Conservation (phyloP, 495 filamentous ascomycete genomes). For the Filosporella fistucella region DNA sequence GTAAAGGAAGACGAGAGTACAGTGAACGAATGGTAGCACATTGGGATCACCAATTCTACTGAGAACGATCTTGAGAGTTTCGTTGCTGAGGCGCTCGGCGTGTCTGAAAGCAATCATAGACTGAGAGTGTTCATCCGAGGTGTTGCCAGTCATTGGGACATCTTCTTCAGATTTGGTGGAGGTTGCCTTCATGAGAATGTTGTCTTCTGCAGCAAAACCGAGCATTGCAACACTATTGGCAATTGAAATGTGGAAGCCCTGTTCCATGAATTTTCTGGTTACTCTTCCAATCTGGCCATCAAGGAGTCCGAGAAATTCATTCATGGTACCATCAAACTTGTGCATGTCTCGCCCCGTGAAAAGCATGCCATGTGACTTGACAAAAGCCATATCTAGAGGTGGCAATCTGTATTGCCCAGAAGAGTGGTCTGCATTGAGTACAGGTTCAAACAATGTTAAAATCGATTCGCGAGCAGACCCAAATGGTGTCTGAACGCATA, state of each 20-base stretch:
- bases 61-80: conserved; percentile 11
- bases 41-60: conserved; percentile 22
- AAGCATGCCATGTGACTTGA: conserved; percentile 60
- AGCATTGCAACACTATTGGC: conserved; percentile 19
- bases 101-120: conserved; percentile 9
- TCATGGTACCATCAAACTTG: conserved; percentile 38
- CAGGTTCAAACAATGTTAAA: conserved; percentile 23
- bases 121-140: not conserved
- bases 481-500: conserved; percentile 24
- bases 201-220: conserved; percentile 17
- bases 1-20: conserved; percentile 22
- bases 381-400: conserved; percentile 45
- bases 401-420: conserved; percentile 20
- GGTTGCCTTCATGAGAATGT: conserved; percentile 14
- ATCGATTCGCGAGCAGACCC: conserved; percentile 21
- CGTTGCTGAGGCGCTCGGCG: conserved; percentile 23
- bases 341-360: conserved; percentile 51
- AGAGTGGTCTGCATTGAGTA: conserved; percentile 13
- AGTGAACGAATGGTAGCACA: conserved; percentile 22
- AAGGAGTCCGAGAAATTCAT: conserved; percentile 48
- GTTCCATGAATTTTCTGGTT: conserved; percentile 56
- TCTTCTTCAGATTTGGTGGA: not conserved
- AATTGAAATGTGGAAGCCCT: conserved; percentile 59
- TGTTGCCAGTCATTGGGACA: conserved; percentile 3
- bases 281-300: conserved; percentile 56